Percentiles rank a stretch among this genome's conserved stretches.
Conservation (phyloP, 306 rosid genomes). For the Calophaca sinica region DNA sequence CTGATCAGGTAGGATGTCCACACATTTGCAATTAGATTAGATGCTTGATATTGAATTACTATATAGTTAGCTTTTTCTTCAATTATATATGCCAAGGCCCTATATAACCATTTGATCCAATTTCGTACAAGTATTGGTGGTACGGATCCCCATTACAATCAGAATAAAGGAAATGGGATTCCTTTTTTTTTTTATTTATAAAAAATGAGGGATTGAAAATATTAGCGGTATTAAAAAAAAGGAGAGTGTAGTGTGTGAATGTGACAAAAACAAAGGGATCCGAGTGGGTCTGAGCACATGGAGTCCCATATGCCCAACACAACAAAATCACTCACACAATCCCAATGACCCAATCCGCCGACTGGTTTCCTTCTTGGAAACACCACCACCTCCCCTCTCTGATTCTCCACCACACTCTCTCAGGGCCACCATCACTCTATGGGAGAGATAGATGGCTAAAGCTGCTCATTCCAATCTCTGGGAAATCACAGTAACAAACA, state of each 20-base stretch:
- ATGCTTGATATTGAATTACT: background rate
- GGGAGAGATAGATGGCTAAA: background rate
- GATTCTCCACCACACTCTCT: conserved; percentile 39
- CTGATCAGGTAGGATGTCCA: background rate
- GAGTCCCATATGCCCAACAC: conserved; percentile 95
- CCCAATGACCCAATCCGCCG: conserved; percentile 69
- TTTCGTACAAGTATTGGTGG: conserved; percentile 34
- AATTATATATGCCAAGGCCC: conserved; percentile 33
- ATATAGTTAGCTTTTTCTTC: conserved; percentile 37
- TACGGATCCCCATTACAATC: conserved; percentile 38
- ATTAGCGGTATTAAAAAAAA: background rate
- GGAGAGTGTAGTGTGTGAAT: conserved; percentile 56
- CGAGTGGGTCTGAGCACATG: conserved; percentile 71
- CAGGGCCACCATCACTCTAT: conserved; percentile 45
- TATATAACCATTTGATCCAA: background rate
- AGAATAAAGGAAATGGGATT: conserved; percentile 11
- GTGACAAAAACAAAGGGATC: conserved; percentile 62
- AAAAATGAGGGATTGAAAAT: background rate
- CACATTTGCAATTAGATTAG: conserved; percentile 34
- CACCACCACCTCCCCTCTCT: conserved; percentile 62
- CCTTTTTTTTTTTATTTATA: too few relatives aligned
- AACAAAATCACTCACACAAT: conserved; percentile 63
- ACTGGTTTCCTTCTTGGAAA: conserved; percentile 92
- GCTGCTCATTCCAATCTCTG: conserved; percentile 24
- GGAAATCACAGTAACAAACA: too few relatives aligned